phyloP scores from a whole-genome alignment of 331 rosid species.

The Pyracantha coccinea region DNA sequence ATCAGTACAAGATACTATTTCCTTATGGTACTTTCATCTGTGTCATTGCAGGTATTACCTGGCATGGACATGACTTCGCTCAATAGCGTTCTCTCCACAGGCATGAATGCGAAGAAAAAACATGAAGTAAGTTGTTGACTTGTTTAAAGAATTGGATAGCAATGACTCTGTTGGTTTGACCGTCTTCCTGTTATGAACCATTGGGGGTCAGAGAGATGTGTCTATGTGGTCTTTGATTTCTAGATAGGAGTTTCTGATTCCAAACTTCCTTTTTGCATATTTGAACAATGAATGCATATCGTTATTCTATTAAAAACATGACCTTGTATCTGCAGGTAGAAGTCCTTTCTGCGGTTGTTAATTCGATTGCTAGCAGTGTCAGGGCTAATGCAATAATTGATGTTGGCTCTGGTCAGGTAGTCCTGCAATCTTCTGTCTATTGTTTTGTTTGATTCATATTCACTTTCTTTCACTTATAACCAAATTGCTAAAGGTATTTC shows the following conservation, averaged over 20 bases:
- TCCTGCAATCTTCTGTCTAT: conserved; percentile 4
- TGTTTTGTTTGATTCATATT: neutral
- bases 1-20: neutral
- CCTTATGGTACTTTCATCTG: neutral
- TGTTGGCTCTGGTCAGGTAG: conserved; percentile 98
- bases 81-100: conserved; percentile 68
- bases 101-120: conserved; percentile 83
- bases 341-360: conserved; percentile 65
- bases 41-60: conserved; percentile 51
- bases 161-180: neutral
- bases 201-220: neutral
- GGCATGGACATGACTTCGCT: conserved; percentile 42
- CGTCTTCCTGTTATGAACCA: neutral
- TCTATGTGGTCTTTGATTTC: neutral
- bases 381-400: conserved; percentile 52
- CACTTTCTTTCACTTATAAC: neutral
- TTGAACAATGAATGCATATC: neutral
- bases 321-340: conserved; percentile 45
- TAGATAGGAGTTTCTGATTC: neutral
- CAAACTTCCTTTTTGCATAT: neutral
- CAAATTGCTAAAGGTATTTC: no score
- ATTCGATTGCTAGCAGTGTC: conserved; percentile 40
- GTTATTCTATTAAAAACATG: neutral
- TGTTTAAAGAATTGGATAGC: neutral
- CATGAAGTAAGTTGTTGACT: conserved; percentile 56